These are phyloP conservation scores for Whalleya microplaca DNA, from an alignment of 2,329 filamentous ascomycete species.

Conservation along the genomic window DNA sequence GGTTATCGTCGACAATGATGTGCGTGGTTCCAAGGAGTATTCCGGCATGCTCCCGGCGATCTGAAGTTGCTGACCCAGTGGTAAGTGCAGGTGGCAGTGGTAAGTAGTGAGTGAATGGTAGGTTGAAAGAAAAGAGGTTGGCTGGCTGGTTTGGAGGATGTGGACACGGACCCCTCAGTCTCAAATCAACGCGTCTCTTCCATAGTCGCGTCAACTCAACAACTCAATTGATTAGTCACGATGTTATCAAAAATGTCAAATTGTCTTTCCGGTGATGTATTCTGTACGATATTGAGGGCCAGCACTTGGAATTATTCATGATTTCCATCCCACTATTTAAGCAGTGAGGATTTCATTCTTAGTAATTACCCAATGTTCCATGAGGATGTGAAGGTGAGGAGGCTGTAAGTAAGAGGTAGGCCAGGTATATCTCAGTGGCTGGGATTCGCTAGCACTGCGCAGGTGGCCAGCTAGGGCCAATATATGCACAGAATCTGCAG, in stretches of 20 bases:
- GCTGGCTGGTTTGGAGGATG: conserved; percentile 4
- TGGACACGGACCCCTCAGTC: not conserved
- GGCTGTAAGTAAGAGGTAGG: too few relatives aligned
- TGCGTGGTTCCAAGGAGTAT: conserved; percentile 1
- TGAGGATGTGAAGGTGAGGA: not conserved
- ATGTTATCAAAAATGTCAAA: too few relatives aligned
- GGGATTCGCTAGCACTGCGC: conserved; percentile 16
- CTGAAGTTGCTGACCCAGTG: not conserved
- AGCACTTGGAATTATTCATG: too few relatives aligned
- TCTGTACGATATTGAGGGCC: too few relatives aligned
- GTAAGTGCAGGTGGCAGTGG: conserved; percentile 12
- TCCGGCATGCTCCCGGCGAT: not conserved
- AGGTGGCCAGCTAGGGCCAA: not conserved
- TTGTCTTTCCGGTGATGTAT: too few relatives aligned
- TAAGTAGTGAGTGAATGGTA: conserved; percentile 2
- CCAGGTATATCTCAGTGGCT: conserved; percentile 4
- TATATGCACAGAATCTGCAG: conserved; percentile 13
- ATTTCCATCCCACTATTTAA: too few relatives aligned
- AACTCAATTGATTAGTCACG: too few relatives aligned
- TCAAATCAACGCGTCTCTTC: not conserved
- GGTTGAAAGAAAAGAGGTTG: conserved; percentile 20
- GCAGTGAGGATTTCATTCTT: too few relatives aligned
- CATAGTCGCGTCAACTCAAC: not conserved
- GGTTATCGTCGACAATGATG: conserved; percentile 11
- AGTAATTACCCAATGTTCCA: too few relatives aligned